Base-by-base conservation (phyloP, 306 rosid species). In the Quercus mongolica region DNA sequence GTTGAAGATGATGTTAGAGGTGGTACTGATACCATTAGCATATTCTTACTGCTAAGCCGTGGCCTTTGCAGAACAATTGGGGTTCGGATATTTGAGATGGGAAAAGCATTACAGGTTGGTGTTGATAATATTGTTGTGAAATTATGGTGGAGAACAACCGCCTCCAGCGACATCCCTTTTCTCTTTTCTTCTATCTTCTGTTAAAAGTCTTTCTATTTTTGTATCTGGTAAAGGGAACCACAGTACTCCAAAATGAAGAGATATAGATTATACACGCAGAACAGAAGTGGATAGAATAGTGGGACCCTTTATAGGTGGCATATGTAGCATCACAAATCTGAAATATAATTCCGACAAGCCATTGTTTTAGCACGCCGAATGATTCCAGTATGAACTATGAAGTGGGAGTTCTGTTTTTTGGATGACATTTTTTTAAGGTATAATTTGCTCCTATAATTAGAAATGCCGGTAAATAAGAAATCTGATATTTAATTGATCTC, bases 111-210 rank as follows among this genome's bases (percentile, higher is more conserved):
- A 70, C 63, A 4, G 49, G 58, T 64, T 6, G 69, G 76, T 70
- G 31, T 49, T 44, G 44, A 41, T n/a, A 21, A 55, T 49, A 63
- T 9, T 11, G 52, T 38, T 6, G 52, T 25, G 69, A 12, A 12
- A n/a, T 38, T 9, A 35, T 18, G 57, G 46, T 5, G 74, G 69
- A 69, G 58, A 74, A 74, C 23, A 74, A 63, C 23, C 64, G 38
- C 23, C 57, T 68, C 67, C 38, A 54, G 28, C 84, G 67, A 55
- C 81, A 80, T 83, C 67, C 5, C 62, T 51, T 20, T 67, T 18
- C 67, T 26, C 35, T 33, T 7, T 41, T 41, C 46, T 64, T 49
- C 54, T 46, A 46, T 10, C 17, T 46, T 49, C 58, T 15, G 0
- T 41, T 41, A 0, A 18, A 18, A 49, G 19, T 14, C 28, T 35